phyloP scores from a whole-genome alignment of 2,329 filamentous ascomycete species.

The Ambrosiella beaveri region DNA sequence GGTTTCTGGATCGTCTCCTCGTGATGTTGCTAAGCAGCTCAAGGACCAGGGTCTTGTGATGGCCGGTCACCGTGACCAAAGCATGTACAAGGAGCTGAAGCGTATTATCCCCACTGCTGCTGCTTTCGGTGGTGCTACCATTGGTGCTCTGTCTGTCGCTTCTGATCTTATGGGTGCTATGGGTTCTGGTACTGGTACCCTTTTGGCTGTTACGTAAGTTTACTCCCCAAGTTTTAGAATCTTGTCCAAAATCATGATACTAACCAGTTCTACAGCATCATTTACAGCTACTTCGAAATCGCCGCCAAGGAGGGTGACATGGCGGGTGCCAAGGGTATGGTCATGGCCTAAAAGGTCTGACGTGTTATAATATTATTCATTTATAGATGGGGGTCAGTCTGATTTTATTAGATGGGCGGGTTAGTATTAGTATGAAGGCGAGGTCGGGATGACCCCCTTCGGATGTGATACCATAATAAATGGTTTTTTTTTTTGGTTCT shows the following conservation, averaged over 20 bases:
- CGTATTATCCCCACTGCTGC: slow-evolving; percentile 96
- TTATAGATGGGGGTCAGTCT: not conserved
- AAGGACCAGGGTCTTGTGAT: slow-evolving; percentile 99
- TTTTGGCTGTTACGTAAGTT: slow-evolving; percentile 94
- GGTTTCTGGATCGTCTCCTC: slow-evolving; percentile 91
- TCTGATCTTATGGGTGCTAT: slow-evolving; percentile 92
- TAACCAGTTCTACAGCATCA: slow-evolving; percentile 50
- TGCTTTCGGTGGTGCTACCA: slow-evolving; percentile 96
- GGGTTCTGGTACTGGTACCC: slow-evolving; percentile 90
- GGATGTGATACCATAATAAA: slow-evolving; percentile 9
- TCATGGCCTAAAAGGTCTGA: slow-evolving; percentile 40
- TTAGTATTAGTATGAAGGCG: slow-evolving; percentile 4
- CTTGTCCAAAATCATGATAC: slow-evolving; percentile 14
- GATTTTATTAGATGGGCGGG: slow-evolving; percentile 1
- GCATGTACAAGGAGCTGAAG: slow-evolving; percentile 99
- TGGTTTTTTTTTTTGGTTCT: slow-evolving; percentile 3
- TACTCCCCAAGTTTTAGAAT: not conserved
- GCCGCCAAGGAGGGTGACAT: slow-evolving; percentile 97
- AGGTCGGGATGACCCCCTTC: slow-evolving; percentile 10
- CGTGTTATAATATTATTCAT: slow-evolving; percentile 3
- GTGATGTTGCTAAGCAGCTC: slow-evolving; percentile 97
- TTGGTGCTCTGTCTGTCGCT: slow-evolving; percentile 88
- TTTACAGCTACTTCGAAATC: slow-evolving; percentile 99
- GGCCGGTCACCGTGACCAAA: slow-evolving; percentile 98
- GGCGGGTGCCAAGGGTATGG: slow-evolving; percentile 59